Percentiles rank a stretch among this genome's conserved stretches.
Evolutionary conservation across 345 rosid genomes (phyloP).

Genomic region (Populus alba): DNA sequence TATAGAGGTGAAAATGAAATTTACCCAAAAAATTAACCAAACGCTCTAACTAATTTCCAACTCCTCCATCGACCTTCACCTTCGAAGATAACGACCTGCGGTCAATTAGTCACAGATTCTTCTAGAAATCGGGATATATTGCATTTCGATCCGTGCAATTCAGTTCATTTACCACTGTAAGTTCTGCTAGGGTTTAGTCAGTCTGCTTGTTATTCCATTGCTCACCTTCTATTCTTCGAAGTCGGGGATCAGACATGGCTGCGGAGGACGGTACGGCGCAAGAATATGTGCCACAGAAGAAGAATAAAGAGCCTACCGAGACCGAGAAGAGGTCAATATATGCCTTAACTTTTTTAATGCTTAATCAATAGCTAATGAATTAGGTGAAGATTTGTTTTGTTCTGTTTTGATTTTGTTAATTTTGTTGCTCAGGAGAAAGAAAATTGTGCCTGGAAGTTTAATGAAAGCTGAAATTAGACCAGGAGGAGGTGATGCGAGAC

Average conservation of each 20-base stretch:
- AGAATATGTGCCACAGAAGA: conserved; percentile 34
- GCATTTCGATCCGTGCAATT: neutral
- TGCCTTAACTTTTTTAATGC: neutral
- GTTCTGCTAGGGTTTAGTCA: neutral
- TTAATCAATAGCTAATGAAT: conserved; percentile 4
- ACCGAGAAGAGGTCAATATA: conserved; percentile 50
- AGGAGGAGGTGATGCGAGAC: conserved; percentile 79
- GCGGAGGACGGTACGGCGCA: conserved; percentile 31
- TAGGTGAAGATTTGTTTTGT: neutral
- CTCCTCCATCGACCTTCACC: no score
- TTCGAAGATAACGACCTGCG: neutral
- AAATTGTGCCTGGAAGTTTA: conserved; percentile 81
- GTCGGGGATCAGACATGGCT: conserved; percentile 35
- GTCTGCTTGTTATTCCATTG: no score
- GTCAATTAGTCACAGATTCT: neutral
- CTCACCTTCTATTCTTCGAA: neutral
- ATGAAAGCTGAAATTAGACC: conserved; percentile 89
- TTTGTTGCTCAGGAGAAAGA: conserved; percentile 60
- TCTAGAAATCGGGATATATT: no score
- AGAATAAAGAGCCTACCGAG: conserved; percentile 60
- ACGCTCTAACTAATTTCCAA: no score
- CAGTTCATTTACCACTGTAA: neutral
- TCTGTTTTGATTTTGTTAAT: neutral
- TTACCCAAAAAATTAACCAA: no score
- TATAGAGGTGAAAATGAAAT: no score